Evolutionary conservation across 2,329 filamentous ascomycete genomes (phyloP).

Genomic region (Nakataea oryzae): DNA sequence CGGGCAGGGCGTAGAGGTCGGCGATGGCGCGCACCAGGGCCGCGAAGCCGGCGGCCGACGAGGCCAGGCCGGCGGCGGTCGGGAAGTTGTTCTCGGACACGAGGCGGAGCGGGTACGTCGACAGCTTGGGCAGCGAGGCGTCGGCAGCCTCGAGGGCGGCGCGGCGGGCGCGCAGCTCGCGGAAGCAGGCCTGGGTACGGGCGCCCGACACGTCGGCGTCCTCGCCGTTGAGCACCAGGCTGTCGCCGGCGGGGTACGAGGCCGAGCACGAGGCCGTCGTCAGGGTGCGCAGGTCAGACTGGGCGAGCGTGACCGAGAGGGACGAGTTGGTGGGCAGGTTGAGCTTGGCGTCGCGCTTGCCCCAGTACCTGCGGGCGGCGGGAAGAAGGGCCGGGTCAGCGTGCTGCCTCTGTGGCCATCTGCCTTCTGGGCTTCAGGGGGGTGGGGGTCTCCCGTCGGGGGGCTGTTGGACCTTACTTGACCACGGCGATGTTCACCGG

Average conservation of each 20-base stretch:
- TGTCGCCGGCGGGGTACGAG: constrained; percentile 52
- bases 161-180: constrained; percentile 71
- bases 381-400: constrained; percentile 27
- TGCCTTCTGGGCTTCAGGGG: neutral
- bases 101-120: constrained; percentile 66
- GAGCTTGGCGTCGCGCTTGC: constrained; percentile 85
- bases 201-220: constrained; percentile 77
- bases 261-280: constrained; percentile 88
- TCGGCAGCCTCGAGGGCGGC: constrained; percentile 63
- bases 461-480: constrained; percentile 48
- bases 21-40: constrained; percentile 77
- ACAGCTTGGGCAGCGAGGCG: constrained; percentile 70
- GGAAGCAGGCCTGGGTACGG: constrained; percentile 89
- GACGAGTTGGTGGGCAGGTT: constrained; percentile 98
- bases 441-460: no score
- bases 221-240: constrained; percentile 74
- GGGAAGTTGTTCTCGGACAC: constrained; percentile 99
- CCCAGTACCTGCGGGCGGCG: constrained; percentile 58
- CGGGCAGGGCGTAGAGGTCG: constrained; percentile 77
- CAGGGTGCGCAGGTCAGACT: constrained; percentile 86
- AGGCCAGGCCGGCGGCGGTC: constrained; percentile 81
- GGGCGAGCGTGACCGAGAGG: constrained; percentile 90
- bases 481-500: constrained; percentile 98
- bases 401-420: neutral
- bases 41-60: constrained; percentile 59